phyloP scores from a whole-genome alignment of 2,329 filamentous ascomycete genomes.

The Fusarium austroafricanum region DNA sequence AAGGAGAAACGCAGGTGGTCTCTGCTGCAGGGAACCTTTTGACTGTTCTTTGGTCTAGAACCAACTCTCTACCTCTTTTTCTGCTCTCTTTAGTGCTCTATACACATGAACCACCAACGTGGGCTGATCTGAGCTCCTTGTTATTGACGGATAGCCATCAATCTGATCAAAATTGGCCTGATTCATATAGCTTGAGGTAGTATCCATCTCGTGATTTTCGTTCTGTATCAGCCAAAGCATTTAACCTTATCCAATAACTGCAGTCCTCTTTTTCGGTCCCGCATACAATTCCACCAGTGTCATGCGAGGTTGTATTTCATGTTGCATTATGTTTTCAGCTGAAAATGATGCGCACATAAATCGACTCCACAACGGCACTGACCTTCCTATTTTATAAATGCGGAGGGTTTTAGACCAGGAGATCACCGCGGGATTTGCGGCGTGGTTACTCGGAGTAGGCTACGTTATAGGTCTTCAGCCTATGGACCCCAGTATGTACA shows the following conservation, averaged over 20 bases:
- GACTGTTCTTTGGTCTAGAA: not conserved
- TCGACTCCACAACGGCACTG: not conserved
- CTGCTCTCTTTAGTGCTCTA: not conserved
- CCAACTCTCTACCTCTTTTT: not conserved
- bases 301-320: not conserved
- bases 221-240: not conserved
- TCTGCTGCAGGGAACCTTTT: too few relatives aligned
- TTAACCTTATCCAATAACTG: not conserved
- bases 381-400: not conserved
- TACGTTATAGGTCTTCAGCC: not conserved
- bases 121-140: not conserved
- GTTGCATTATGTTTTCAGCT: conserved; percentile 11
- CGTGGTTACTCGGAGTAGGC: not conserved
- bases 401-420: not conserved
- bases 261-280: not conserved
- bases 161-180: not conserved
- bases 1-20: rapidly evolving
- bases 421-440: not conserved
- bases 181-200: not conserved
- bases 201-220: not conserved
- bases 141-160: not conserved
- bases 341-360: not conserved
- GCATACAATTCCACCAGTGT: not conserved
- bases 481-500: not conserved
- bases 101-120: not conserved